Percentiles rank a stretch among this genome's conserved stretches.
phyloP scores from a whole-genome alignment of 2,329 filamentous ascomycete species.

The Penicillium sp. region DNA sequence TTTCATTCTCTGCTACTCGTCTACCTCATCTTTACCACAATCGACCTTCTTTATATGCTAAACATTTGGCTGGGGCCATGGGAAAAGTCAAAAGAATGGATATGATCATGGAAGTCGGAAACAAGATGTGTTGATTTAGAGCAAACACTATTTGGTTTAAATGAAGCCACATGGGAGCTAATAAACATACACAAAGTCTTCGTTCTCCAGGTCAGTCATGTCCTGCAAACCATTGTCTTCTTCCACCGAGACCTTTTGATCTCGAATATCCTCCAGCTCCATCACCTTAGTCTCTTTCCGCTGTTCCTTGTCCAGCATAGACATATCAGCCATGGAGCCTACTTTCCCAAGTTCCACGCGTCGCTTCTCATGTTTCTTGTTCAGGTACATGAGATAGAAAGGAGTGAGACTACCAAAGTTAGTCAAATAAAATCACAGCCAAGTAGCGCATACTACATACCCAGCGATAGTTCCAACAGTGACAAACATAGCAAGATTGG shows the following conservation, averaged over 20 bases:
- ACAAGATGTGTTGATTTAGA: too few relatives aligned
- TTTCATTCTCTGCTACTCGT: background rate
- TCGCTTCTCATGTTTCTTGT: conserved; percentile 31
- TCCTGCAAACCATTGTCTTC: conserved; percentile 13
- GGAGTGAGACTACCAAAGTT: conserved; percentile 24
- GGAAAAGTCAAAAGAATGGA: too few relatives aligned
- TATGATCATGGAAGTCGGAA: too few relatives aligned
- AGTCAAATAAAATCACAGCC: background rate
- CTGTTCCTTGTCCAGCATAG: conserved; percentile 31
- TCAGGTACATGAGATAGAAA: conserved; percentile 32
- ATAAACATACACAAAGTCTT: conserved; percentile 15
- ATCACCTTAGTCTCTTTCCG: conserved; percentile 6
- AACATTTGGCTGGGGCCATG: too few relatives aligned
- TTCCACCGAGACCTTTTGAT: conserved; percentile 3
- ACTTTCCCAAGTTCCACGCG: conserved; percentile 32
- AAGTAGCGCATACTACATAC: conserved; percentile 3
- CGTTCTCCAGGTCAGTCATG: conserved; percentile 11
- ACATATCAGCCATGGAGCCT: conserved; percentile 30
- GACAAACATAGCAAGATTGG: conserved; percentile 36
- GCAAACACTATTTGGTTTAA: too few relatives aligned
- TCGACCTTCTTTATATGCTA: too few relatives aligned
- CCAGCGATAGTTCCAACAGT: conserved; percentile 28
- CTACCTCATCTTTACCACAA: background rate
- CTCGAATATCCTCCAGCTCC: conserved; percentile 12
- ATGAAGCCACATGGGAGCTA: background rate